Evolutionary conservation across 1,139 yeast genomes (phyloP).

Genomic region (Suhomyces chickasaworum): DNA sequence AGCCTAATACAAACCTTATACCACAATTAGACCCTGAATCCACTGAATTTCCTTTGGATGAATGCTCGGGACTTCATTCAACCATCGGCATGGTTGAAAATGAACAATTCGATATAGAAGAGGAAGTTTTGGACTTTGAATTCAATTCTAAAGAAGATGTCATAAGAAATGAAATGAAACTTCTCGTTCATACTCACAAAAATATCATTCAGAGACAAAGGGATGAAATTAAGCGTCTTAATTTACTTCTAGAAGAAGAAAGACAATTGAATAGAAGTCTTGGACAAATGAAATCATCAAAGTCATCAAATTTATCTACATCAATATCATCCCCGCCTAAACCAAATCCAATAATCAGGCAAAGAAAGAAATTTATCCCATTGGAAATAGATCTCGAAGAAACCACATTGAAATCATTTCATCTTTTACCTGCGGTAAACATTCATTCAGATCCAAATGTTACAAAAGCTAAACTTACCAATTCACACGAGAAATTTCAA

Average conservation of each 20-base stretch:
- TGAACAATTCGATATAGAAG: background rate
- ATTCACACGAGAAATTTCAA: background rate
- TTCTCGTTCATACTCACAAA: conserved; percentile 30
- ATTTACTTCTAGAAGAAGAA: conserved; percentile 28
- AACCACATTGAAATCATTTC: background rate
- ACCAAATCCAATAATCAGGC: too few species aligned
- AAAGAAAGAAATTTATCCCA: background rate
- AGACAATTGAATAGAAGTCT: conserved; percentile 10
- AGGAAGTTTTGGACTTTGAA: conserved; percentile 9
- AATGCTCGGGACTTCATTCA: background rate
- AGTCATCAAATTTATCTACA: background rate
- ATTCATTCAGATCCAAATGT: background rate
- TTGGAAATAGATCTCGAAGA: background rate
- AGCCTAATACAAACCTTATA: background rate
- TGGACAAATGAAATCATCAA: background rate
- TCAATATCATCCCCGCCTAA: too few species aligned
- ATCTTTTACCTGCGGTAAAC: background rate
- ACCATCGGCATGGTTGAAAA: background rate
- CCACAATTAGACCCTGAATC: background rate
- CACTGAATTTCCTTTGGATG: background rate
- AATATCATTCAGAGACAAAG: conserved; percentile 30
- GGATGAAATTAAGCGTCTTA: conserved; percentile 31
- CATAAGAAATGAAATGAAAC: conserved; percentile 29
- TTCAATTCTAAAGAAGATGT: conserved; percentile 12
- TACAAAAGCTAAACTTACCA: background rate